These are phyloP conservation scores for Trichoderma sp. DNA, from an alignment of 2,329 filamentous ascomycete genomes.

Conservation along the genomic window DNA sequence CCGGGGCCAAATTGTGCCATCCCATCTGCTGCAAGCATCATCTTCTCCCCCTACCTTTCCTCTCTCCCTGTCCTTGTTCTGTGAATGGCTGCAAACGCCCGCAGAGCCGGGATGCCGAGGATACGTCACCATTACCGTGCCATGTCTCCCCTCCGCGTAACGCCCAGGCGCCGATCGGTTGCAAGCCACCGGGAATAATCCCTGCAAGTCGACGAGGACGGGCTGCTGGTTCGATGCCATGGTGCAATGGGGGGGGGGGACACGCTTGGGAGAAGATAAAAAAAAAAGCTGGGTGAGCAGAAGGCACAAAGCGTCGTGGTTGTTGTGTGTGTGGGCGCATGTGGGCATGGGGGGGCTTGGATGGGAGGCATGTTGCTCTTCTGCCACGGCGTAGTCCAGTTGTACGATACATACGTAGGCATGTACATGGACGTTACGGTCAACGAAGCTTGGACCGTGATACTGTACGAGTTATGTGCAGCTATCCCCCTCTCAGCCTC, in stretches of 20 bases:
- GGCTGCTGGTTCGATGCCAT: not conserved
- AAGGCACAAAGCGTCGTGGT: too few relatives aligned
- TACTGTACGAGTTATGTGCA: not conserved
- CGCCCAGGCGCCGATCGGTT: slow-evolving; percentile 25
- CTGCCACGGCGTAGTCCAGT: not conserved
- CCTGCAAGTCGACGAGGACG: slow-evolving; percentile 13
- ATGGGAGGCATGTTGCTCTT: too few relatives aligned
- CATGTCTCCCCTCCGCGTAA: slow-evolving; percentile 24
- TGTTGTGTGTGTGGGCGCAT: too few relatives aligned
- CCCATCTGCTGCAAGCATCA: not conserved
- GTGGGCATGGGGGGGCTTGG: too few relatives aligned
- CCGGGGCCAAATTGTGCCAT: not conserved
- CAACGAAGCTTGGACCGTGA: too few relatives aligned
- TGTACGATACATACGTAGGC: not conserved
- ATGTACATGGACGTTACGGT: too few relatives aligned
- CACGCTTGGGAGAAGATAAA: too few relatives aligned
- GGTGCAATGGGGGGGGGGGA: too few relatives aligned
- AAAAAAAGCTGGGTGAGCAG: too few relatives aligned
- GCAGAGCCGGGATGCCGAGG: slow-evolving; percentile 19
- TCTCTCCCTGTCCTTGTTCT: not conserved
- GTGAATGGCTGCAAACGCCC: not conserved
- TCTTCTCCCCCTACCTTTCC: not conserved
- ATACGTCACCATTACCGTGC: slow-evolving; percentile 27
- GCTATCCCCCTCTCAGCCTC: not conserved
- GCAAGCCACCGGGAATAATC: slow-evolving; percentile 26